Evolutionary conservation across 305 asterid species (phyloP).

Genomic region (Fraxinus baroniana): DNA sequence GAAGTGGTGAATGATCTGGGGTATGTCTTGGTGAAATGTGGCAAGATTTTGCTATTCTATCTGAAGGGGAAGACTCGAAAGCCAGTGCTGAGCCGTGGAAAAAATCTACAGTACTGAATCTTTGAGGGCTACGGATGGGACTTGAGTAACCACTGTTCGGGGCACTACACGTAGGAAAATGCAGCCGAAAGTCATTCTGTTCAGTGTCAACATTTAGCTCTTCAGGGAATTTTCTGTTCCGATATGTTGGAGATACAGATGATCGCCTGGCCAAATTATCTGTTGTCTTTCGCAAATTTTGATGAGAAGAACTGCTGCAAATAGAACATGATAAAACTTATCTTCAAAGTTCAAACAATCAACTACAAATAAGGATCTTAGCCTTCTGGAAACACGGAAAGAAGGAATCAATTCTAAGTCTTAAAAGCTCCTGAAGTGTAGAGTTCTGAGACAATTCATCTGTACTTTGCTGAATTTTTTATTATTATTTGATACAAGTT

Average conservation of each 20-base stretch:
- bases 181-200: slow-evolving; percentile 32
- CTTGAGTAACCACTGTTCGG: slow-evolving; percentile 70
- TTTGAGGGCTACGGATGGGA: slow-evolving; percentile 66
- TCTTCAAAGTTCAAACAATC: background rate
- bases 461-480: background rate
- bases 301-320: slow-evolving; percentile 39
- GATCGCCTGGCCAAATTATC: slow-evolving; percentile 33
- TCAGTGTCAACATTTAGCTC: slow-evolving; percentile 43
- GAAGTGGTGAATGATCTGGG: slow-evolving; percentile 51
- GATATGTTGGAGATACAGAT: slow-evolving; percentile 35
- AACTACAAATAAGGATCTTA: background rate
- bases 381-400: background rate
- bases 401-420: background rate
- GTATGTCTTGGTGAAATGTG: slow-evolving; percentile 32
- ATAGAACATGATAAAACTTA: slow-evolving; percentile 2
- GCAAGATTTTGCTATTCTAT: slow-evolving; percentile 33
- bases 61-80: slow-evolving; percentile 30
- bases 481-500: background rate
- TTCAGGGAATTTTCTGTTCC: slow-evolving; percentile 45
- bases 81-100: slow-evolving; percentile 37
- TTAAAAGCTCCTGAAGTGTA: background rate
- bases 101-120: slow-evolving; percentile 49
- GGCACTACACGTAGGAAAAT: slow-evolving; percentile 65
- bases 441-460: background rate
- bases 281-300: slow-evolving; percentile 33